phyloP scores from a whole-genome alignment of 2,329 filamentous ascomycete species.

The Fusarium redolens region DNA sequence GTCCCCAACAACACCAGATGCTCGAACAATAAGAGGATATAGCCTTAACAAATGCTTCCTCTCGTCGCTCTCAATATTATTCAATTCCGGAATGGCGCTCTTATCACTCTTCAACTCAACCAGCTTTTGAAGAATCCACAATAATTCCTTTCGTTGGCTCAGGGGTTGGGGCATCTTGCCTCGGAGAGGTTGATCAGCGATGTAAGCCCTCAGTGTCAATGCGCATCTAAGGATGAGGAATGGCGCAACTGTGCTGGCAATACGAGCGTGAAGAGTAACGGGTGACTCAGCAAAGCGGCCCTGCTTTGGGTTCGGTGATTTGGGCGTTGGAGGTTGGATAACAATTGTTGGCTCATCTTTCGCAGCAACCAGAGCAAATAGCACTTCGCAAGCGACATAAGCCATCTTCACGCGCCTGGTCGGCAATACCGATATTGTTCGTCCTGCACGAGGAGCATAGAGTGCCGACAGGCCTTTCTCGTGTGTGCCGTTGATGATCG shows the following conservation, averaged over 20 bases:
- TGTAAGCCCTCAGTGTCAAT: slow-evolving; percentile 83
- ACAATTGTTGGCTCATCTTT: slow-evolving; percentile 49
- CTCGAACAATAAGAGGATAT: slow-evolving; percentile 80
- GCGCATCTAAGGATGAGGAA: slow-evolving; percentile 86
- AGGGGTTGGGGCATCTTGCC: slow-evolving; percentile 90
- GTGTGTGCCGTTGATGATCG: slow-evolving; percentile 60
- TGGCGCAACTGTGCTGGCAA: slow-evolving; percentile 81
- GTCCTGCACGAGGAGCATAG: slow-evolving; percentile 74
- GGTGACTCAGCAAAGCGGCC: slow-evolving; percentile 32
- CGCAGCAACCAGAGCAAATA: slow-evolving; percentile 74
- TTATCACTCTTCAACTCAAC: slow-evolving; percentile 76
- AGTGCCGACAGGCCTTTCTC: slow-evolving; percentile 67
- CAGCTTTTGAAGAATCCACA: slow-evolving; percentile 75
- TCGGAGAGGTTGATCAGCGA: slow-evolving; percentile 90
- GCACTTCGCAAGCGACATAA: slow-evolving; percentile 83
- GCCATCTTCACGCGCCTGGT: slow-evolving; percentile 77
- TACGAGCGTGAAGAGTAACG: slow-evolving; percentile 60
- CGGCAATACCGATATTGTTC: slow-evolving; percentile 75
- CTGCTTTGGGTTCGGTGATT: slow-evolving; percentile 49
- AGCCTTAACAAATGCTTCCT: slow-evolving; percentile 83
- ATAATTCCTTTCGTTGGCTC: slow-evolving; percentile 81
- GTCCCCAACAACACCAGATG: slow-evolving; percentile 68
- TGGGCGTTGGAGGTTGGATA: slow-evolving; percentile 59
- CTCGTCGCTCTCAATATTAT: slow-evolving; percentile 63
- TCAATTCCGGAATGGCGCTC: slow-evolving; percentile 71